Evolutionary conservation across 2,329 filamentous ascomycete genomes (phyloP).

Genomic region (Aspergillus pseudoterreus): DNA sequence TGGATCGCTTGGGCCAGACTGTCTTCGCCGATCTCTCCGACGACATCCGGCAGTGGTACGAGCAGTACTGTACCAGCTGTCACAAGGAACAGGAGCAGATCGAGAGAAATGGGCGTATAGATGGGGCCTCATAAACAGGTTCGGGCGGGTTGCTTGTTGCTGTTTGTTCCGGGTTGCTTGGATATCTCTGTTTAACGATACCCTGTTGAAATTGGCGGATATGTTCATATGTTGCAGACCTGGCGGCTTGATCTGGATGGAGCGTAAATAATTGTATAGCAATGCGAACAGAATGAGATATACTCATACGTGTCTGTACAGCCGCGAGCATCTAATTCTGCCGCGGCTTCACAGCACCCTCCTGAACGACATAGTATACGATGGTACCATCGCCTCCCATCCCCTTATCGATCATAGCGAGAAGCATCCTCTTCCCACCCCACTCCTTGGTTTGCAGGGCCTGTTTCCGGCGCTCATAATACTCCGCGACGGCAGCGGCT

Average conservation of each 20-base stretch:
- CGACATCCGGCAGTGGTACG: slow-evolving; percentile 54
- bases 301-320: not conserved
- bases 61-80: slow-evolving; percentile 62
- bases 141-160: not conserved
- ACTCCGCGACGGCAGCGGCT: slow-evolving; percentile 27
- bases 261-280: slow-evolving; percentile 2
- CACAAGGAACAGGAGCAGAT: slow-evolving; percentile 38
- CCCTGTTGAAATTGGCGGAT: slow-evolving; percentile 22
- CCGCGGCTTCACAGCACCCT: slow-evolving; percentile 61
- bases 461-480: slow-evolving; percentile 26
- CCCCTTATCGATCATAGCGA: slow-evolving; percentile 53
- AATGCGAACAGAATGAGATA: not conserved
- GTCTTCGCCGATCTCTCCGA: slow-evolving; percentile 35
- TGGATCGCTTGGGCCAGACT: slow-evolving; percentile 22
- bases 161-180: slow-evolving; percentile 2
- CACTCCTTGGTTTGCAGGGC: slow-evolving; percentile 32
- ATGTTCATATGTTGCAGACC: slow-evolving; percentile 1
- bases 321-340: slow-evolving; percentile 48
- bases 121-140: slow-evolving; percentile 15
- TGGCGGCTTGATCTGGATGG: not conserved
- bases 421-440: slow-evolving; percentile 52
- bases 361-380: slow-evolving; percentile 63
- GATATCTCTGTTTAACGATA: slow-evolving; percentile 24
- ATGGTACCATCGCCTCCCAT: slow-evolving; percentile 57
- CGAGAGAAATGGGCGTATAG: slow-evolving; percentile 17